Percentiles rank a stretch among this genome's conserved stretches.
phyloP scores from a whole-genome alignment of 2,329 filamentous ascomycete species.

The Ophiostoma sp. region DNA sequence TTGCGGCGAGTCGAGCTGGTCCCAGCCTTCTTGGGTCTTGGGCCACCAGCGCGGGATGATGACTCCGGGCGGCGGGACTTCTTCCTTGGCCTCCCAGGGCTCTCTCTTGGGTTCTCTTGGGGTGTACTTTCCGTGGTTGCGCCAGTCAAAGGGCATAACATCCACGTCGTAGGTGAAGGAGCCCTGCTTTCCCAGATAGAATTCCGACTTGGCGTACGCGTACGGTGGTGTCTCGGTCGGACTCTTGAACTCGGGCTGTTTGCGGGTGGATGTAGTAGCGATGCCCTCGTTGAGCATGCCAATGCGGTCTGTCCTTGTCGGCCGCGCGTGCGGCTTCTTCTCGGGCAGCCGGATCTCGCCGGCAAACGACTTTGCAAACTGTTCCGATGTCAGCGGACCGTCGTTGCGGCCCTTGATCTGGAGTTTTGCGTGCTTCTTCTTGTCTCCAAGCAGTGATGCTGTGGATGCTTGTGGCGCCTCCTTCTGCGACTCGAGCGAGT shows the following conservation, averaged over 20 bases:
- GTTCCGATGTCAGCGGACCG: neutral
- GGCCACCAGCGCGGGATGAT: constrained; percentile 13
- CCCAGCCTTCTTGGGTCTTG: constrained; percentile 12
- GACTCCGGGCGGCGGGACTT: neutral
- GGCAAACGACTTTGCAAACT: neutral
- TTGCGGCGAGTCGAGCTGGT: constrained; percentile 1
- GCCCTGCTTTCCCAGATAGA: neutral
- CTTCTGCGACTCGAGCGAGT: neutral
- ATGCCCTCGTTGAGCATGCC: constrained; percentile 8
- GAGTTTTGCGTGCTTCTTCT: neutral
- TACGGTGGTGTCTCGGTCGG: neutral
- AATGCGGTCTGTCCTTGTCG: neutral
- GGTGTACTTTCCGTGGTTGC: neutral
- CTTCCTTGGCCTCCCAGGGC: neutral
- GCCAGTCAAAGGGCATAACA: constrained; percentile 13
- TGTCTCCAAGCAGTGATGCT: neutral
- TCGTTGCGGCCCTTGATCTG: neutral
- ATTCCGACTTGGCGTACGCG: neutral
- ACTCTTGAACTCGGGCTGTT: neutral
- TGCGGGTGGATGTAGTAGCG: neutral
- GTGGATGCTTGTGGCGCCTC: neutral
- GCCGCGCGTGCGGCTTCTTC: neutral
- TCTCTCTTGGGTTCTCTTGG: neutral
- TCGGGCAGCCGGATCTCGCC: neutral
- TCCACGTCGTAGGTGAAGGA: constrained; percentile 15